Evolutionary conservation across 1,284 basidiomycete species (phyloP).

Genomic region (Puccinia triticina): DNA sequence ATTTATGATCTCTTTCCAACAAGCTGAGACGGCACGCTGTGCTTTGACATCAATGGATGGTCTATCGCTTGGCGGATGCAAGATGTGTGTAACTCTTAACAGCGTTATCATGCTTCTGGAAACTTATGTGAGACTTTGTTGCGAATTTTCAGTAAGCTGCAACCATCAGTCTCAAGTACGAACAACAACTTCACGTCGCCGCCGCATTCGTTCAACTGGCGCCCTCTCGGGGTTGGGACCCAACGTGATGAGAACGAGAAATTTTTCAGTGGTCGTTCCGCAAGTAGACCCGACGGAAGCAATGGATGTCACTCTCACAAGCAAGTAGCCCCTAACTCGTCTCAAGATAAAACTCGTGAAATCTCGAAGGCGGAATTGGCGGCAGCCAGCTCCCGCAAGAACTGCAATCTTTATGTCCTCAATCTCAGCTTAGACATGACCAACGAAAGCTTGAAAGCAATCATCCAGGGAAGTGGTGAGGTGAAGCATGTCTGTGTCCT

Average conservation of each 20-base stretch:
- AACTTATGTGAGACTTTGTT: not conserved
- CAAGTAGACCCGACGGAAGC: not conserved
- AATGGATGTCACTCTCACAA: not conserved
- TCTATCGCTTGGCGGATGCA: conserved; percentile 30
- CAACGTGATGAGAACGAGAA: conserved; percentile 10
- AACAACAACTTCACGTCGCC: not conserved
- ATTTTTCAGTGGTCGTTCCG: not conserved
- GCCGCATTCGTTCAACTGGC: conserved; percentile 6
- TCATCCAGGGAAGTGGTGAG: conserved; percentile 35
- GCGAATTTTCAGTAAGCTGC: conserved; percentile 3
- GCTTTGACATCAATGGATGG: conserved; percentile 16
- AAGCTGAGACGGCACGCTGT: conserved; percentile 8
- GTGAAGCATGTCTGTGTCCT: conserved; percentile 50
- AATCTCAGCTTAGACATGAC: conserved; percentile 50
- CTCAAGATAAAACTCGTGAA: conserved; percentile 9
- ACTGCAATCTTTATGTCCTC: conserved; percentile 48
- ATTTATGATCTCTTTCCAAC: conserved; percentile 23
- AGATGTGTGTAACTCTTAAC: not conserved
- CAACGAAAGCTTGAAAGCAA: conserved; percentile 41
- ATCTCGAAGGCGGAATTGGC: not conserved
- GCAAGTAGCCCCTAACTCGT: not conserved
- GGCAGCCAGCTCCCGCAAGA: conserved; percentile 17
- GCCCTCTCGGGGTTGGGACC: not conserved
- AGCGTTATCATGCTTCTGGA: not conserved
- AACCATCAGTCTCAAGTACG: not conserved